Evolutionary conservation across 106 monocot species (phyloP).

Genomic region (Narthecium ossifragum): DNA sequence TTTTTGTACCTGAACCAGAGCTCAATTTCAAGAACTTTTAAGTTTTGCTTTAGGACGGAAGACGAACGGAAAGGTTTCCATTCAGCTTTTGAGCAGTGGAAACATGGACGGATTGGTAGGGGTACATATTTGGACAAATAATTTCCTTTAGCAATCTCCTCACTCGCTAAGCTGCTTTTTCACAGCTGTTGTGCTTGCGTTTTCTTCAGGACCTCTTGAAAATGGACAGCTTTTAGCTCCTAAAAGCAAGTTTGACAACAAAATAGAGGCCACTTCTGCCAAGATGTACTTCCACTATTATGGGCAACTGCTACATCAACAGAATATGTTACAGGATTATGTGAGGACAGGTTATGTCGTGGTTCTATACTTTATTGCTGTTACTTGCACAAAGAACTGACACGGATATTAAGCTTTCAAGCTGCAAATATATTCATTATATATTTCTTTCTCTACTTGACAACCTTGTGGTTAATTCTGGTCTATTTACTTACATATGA

Average conservation of each 20-base stretch:
- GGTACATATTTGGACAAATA: constrained; percentile 23
- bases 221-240: constrained; percentile 42
- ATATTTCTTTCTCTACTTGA: no score
- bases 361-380: background rate
- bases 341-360: constrained; percentile 86
- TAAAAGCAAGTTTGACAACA: constrained; percentile 92
- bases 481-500: no score
- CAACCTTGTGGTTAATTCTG: no score
- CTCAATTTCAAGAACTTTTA: constrained; percentile 48
- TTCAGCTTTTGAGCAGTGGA: constrained; percentile 42
- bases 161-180: no score
- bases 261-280: constrained; percentile 91
- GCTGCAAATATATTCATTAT: no score
- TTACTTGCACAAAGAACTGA: background rate
- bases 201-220: constrained; percentile 46
- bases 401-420: no score
- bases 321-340: constrained; percentile 99
- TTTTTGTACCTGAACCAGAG: constrained; percentile 20
- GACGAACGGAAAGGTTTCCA: constrained; percentile 37
- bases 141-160: constrained; percentile 1
- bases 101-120: constrained; percentile 14
- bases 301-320: constrained; percentile 92
- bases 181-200: background rate
- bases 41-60: constrained; percentile 39
- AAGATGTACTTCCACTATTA: constrained; percentile 99